Evolutionary conservation across 306 rosid genomes (phyloP), one percentile per base, ranked within the genome.

Genomic region (Inga leiocalycina): DNA sequence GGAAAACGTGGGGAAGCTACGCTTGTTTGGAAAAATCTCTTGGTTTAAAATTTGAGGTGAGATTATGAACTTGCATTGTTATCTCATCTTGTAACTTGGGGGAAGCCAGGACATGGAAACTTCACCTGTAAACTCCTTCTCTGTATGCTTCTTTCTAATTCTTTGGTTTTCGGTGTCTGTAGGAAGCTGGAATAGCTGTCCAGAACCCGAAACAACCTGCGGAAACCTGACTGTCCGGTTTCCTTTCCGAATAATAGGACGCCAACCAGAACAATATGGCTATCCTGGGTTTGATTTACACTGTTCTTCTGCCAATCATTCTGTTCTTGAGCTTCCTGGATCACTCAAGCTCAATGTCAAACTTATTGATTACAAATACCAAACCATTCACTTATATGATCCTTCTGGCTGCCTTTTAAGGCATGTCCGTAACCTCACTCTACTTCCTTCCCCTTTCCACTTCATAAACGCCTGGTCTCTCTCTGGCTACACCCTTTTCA

Each of bases 391-490:
- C 41, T 37, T 4, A 5, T 5, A 37, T 5, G 41, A 37, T 37
- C 41, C 41, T 37, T 37, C 7, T 37, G 41, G 41, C 41, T 37
- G 7, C 41, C 41, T 37, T 37, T 37, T 37, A 4, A 37, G 41
- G 41, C 41, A 37, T 37, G 41, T 37, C 41, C 41, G 0, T 37
- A 37, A 64, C 16, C 70, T 84, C 83, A 13, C 22, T 4, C 16
- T 24, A 0, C 27, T 86, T 57, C 10, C 35, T 14, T 82, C 92
- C 27, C 84, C 67, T 17, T 85, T 86, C 71, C 17, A 30, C 9
- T 79, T 66, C 71, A 1, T 0, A 27, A 4, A 0, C 2, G 0
- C 2, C 1, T 37, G 24, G 30, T 27, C 1, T 15, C 0, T 0
- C 30, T 27, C 1, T 27, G 30, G 4, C 51, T 69, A 16, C n/a